Evolutionary conservation across 2,329 filamentous ascomycete genomes (phyloP).

Genomic region (Exophiala alcalophila): DNA sequence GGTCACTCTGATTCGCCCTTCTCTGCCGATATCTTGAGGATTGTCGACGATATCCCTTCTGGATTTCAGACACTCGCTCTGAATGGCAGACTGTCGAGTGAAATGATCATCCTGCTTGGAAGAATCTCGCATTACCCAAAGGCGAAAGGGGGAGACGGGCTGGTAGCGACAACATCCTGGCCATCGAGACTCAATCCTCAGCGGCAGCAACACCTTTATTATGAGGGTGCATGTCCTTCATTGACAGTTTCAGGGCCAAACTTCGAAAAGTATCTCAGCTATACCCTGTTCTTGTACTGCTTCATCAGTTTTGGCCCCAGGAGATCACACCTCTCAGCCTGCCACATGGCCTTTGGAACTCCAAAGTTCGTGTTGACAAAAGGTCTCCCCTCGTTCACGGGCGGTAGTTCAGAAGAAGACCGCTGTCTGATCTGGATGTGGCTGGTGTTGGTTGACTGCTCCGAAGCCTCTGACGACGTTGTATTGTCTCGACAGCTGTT

Average conservation of each 20-base stretch:
- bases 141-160: background rate
- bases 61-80: conserved; percentile 1
- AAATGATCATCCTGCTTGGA: conserved; percentile 4
- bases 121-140: background rate
- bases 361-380: background rate
- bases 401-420: background rate
- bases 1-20: background rate
- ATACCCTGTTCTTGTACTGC: background rate
- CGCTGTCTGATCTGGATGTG: conserved; percentile 2
- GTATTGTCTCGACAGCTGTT: background rate
- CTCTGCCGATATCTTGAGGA: background rate
- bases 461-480: background rate
- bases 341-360: background rate
- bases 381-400: background rate
- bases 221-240: conserved; percentile 2
- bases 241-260: background rate
- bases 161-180: background rate
- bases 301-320: conserved; percentile 1
- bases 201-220: background rate
- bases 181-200: too few relatives aligned
- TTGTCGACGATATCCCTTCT: background rate
- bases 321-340: background rate
- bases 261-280: conserved; percentile 1
- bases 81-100: background rate
- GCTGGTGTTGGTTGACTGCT: conserved; percentile 1